phyloP scores from a whole-genome alignment of 2,329 filamentous ascomycete species.

The Aspergillus vadensis region DNA sequence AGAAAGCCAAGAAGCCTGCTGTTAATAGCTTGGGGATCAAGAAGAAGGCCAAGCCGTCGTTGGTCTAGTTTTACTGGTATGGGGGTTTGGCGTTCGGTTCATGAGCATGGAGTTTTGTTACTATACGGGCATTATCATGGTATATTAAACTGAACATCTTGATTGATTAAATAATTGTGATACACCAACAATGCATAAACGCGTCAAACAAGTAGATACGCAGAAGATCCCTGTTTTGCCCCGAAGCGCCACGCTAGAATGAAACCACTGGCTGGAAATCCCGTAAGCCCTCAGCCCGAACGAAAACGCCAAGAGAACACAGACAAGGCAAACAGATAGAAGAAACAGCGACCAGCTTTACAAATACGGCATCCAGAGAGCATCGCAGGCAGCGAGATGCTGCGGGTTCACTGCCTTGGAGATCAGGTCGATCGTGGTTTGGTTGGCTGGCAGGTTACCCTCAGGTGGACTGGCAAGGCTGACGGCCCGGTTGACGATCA shows the following conservation, averaged over 20 bases:
- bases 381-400: slow-evolving; percentile 84
- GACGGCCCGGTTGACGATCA: slow-evolving; percentile 87
- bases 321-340: slow-evolving; percentile 18
- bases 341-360: slow-evolving; percentile 43
- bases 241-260: slow-evolving; percentile 30
- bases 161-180: slow-evolving; percentile 12
- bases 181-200: slow-evolving; percentile 5
- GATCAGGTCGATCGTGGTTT: slow-evolving; percentile 94
- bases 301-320: slow-evolving; percentile 20
- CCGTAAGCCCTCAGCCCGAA: neutral
- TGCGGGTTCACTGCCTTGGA: slow-evolving; percentile 90
- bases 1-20: slow-evolving; percentile 87
- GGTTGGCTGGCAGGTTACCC: slow-evolving; percentile 84
- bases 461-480: slow-evolving; percentile 77
- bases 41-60: slow-evolving; percentile 71
- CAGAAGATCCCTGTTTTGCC: slow-evolving; percentile 15
- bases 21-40: slow-evolving; percentile 79
- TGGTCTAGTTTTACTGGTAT: slow-evolving; percentile 35
- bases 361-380: slow-evolving; percentile 96
- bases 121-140: slow-evolving; percentile 1
- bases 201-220: slow-evolving; percentile 15
- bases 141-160: neutral
- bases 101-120: neutral
- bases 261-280: slow-evolving; percentile 8
- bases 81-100: slow-evolving; percentile 14